Evolutionary conservation across 73 alveolate species (phyloP).

Genomic region (Uronychia setigera): DNA sequence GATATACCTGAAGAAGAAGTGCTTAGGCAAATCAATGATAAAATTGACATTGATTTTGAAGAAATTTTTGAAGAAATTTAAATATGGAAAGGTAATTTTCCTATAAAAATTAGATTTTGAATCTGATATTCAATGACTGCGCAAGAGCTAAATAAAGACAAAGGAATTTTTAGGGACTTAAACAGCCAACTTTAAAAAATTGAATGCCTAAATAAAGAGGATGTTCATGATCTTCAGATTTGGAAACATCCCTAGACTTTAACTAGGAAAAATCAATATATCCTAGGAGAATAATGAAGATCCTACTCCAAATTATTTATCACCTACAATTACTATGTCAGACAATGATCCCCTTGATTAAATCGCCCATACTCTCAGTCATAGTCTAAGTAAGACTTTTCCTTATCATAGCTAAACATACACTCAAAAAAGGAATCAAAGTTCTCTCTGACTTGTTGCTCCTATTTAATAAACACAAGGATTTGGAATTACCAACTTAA

Average conservation of each 20-base stretch:
- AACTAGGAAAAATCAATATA: not conserved
- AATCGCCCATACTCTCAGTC: not conserved
- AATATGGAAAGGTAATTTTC: not conserved
- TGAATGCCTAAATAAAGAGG: not conserved
- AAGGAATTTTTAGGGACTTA: not conserved
- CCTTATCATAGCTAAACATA: not conserved
- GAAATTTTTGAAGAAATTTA: not conserved
- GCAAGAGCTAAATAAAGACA: not conserved
- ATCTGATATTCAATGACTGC: not conserved
- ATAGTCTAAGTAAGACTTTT: not conserved
- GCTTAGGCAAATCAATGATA: slow-evolving; percentile 2
- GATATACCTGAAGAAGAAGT: not conserved
- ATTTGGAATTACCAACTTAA: no score
- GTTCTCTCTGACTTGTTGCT: not conserved
- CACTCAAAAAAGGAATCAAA: not conserved
- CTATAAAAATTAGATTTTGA: not conserved
- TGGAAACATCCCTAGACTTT: not conserved
- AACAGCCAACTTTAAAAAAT: not conserved
- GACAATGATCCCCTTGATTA: not conserved
- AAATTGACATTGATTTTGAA: slow-evolving; percentile 6
- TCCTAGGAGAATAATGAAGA: not conserved
- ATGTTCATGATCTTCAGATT: not conserved
- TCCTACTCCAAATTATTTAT: not conserved
- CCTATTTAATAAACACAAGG: not conserved
- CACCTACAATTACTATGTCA: not conserved